Conservation (phyloP, 2,329 filamentous ascomycete species). For the Neurospora sp. region DNA sequence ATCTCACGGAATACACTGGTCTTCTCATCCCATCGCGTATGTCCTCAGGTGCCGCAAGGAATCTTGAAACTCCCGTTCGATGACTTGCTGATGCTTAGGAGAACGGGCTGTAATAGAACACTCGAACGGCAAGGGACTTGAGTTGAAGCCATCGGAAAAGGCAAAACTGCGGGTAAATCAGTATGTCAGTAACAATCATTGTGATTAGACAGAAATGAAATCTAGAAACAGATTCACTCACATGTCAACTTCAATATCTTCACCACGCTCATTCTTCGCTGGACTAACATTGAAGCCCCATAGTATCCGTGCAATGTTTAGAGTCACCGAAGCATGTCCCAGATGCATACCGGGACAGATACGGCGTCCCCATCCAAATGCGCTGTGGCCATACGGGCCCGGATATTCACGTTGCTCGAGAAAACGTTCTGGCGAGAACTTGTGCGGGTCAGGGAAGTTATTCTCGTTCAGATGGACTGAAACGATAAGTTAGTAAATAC, state of each 20-base stretch:
- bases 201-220: background rate
- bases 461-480: slow-evolving; percentile 30
- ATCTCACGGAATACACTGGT: too few relatives aligned
- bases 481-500: too few relatives aligned
- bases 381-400: slow-evolving; percentile 26
- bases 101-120: slow-evolving; percentile 30
- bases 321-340: slow-evolving; percentile 37
- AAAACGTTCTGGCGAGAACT: slow-evolving; percentile 29
- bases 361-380: slow-evolving; percentile 31
- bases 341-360: slow-evolving; percentile 38
- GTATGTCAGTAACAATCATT: background rate
- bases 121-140: slow-evolving; percentile 29
- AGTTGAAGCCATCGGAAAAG: slow-evolving; percentile 33
- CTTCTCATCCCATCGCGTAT: too few relatives aligned
- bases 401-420: slow-evolving; percentile 26
- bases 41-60: slow-evolving; percentile 20
- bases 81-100: slow-evolving; percentile 19
- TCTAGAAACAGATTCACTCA: slow-evolving; percentile 16
- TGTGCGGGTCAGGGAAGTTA: slow-evolving; percentile 30
- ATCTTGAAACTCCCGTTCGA: slow-evolving; percentile 22
- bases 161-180: slow-evolving; percentile 23
- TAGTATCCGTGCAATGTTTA: slow-evolving; percentile 36
- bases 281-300: slow-evolving; percentile 40
- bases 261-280: slow-evolving; percentile 20
- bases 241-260: slow-evolving; percentile 29